Percentiles rank a stretch among this genome's conserved stretches.
Conservation (phyloP, 2,329 filamentous ascomycete genomes). For the Botrytis fabae region DNA sequence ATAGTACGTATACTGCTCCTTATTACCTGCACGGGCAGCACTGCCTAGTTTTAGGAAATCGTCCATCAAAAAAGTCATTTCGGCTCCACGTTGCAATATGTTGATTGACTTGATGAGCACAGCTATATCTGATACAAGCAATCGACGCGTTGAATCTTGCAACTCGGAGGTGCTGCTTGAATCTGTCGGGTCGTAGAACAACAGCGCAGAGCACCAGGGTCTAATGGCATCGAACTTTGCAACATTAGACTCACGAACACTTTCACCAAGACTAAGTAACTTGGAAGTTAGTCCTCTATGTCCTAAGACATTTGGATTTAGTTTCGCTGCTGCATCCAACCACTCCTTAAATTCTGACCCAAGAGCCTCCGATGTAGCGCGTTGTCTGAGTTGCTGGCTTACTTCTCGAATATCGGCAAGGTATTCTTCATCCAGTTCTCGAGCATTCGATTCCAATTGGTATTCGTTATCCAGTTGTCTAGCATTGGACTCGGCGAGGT, state of each 20-base stretch:
- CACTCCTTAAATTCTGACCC: conserved; percentile 6
- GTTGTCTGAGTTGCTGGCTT: neutral
- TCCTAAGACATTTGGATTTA: neutral
- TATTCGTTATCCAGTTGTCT: neutral
- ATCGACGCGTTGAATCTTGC: neutral
- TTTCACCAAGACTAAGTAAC: conserved; percentile 11
- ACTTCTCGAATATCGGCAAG: neutral
- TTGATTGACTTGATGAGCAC: neutral
- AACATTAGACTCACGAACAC: neutral
- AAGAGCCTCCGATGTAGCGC: neutral
- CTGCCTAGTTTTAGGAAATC: conserved; percentile 5
- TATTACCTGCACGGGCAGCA: conserved; percentile 7
- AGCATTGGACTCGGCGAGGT: neutral
- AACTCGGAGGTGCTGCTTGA: neutral
- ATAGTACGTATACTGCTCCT: conserved; percentile 1
- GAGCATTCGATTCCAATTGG: neutral
- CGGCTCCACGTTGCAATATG: conserved; percentile 7
- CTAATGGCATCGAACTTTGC: conserved; percentile 4
- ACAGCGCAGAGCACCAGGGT: conserved; percentile 13
- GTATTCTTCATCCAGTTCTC: conserved; percentile 7
- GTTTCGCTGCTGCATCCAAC: neutral
- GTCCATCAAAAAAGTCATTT: conserved; percentile 11
- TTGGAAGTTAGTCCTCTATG: conserved; percentile 1
- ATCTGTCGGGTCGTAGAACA: conserved; percentile 8
- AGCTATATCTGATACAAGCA: conserved; percentile 1